A percentile compares a stretch with the other conserved stretches of the same genome.
Evolutionary conservation across 768 basidiomycete species (phyloP).

Genomic region (Mycena leptocephala): DNA sequence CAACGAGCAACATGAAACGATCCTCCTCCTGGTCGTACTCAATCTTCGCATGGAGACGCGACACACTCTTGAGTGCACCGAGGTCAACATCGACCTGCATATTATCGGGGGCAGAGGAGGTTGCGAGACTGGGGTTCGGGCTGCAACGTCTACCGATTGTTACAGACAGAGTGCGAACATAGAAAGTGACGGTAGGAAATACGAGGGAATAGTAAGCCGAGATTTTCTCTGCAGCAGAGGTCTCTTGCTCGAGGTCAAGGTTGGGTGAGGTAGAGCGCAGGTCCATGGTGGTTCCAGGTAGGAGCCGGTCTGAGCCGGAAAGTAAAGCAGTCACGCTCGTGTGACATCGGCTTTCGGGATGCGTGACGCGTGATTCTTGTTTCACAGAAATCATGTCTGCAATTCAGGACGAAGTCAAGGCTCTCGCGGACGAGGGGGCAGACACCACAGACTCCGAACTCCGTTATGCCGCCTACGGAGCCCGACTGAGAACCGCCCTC

Average conservation of each 20-base stretch:
- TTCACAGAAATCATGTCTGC: background rate
- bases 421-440: conserved; percentile 75
- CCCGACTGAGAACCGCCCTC: conserved; percentile 83
- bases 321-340: no score
- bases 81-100: conserved; percentile 90
- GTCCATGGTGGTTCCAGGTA: conserved; percentile 10
- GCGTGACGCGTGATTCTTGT: no score
- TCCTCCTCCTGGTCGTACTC: conserved; percentile 94
- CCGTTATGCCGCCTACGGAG: conserved; percentile 84
- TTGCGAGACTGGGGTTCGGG: conserved; percentile 63
- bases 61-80: conserved; percentile 96
- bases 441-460: conserved; percentile 80
- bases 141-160: conserved; percentile 94
- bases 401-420: conserved; percentile 67
- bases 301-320: background rate
- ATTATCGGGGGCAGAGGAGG: conserved; percentile 72
- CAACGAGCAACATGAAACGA: conserved; percentile 90
- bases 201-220: conserved; percentile 95
- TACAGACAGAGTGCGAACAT: conserved; percentile 94
- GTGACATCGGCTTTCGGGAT: no score
- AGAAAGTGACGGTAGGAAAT: conserved; percentile 96
- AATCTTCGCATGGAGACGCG: conserved; percentile 96
- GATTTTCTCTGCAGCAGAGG: conserved; percentile 72
- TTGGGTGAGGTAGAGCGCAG: background rate
- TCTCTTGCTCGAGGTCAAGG: conserved; percentile 37